phyloP scores from a whole-genome alignment of 2,329 filamentous ascomycete genomes.

The Paraphoma chrysanthemicola region DNA sequence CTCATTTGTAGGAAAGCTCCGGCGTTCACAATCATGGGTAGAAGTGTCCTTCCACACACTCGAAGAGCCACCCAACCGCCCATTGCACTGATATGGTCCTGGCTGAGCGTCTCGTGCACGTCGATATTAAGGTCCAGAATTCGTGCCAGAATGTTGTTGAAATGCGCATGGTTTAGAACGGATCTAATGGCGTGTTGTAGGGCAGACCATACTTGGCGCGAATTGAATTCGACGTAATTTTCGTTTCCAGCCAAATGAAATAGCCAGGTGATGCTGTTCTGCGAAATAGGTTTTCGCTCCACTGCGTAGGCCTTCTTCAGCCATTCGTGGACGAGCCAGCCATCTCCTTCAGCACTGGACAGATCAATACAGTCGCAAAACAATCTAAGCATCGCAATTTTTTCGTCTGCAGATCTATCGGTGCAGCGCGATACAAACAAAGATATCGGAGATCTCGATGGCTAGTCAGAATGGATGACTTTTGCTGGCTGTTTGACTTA shows the following conservation, averaged over 20 bases:
- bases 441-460: constrained; percentile 12
- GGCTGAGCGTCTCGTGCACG: neutral
- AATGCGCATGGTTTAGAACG: constrained; percentile 8
- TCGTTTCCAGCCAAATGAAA: constrained; percentile 11
- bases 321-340: constrained; percentile 21
- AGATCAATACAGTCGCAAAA: constrained; percentile 22
- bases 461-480: too few species aligned
- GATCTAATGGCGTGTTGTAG: constrained; percentile 16
- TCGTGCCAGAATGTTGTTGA: constrained; percentile 1
- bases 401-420: constrained; percentile 6
- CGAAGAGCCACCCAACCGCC: constrained; percentile 14
- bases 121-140: constrained; percentile 5
- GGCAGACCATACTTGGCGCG: constrained; percentile 14
- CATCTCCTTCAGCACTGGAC: constrained; percentile 10
- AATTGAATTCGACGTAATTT: constrained; percentile 14
- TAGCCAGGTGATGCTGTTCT: constrained; percentile 23
- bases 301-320: constrained; percentile 18
- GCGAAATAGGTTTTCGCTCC: constrained; percentile 15
- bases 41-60: constrained; percentile 7
- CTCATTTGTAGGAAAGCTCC: constrained; percentile 20
- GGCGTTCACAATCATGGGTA: constrained; percentile 16
- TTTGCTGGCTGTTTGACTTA: neutral
- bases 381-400: constrained; percentile 20
- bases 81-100: constrained; percentile 4
- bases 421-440: constrained; percentile 12